Evolutionary conservation across 805 yeast species (phyloP).

Genomic region (Metschnikowia santaceciliae): DNA sequence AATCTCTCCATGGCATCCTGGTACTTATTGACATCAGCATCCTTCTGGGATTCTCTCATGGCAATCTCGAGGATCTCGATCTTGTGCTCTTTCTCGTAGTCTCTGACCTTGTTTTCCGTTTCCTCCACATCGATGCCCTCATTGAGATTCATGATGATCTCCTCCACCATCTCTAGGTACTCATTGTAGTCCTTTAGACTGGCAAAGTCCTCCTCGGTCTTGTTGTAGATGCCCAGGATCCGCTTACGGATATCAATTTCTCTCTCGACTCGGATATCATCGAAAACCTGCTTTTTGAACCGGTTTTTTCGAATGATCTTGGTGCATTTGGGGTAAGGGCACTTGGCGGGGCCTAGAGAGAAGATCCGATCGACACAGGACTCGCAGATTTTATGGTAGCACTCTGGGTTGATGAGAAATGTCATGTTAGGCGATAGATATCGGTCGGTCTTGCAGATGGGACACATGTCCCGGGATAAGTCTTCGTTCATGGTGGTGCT

Average conservation of each 20-base stretch:
- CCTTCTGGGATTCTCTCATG: slow-evolving; percentile 55
- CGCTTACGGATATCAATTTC: slow-evolving; percentile 89
- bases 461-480: slow-evolving; percentile 78
- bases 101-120: slow-evolving; percentile 61
- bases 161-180: slow-evolving; percentile 82
- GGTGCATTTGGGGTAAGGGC: slow-evolving; percentile 91
- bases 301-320: slow-evolving; percentile 81
- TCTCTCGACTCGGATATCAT: slow-evolving; percentile 82
- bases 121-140: slow-evolving; percentile 65
- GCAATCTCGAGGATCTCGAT: slow-evolving; percentile 74
- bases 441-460: slow-evolving; percentile 93
- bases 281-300: slow-evolving; percentile 90
- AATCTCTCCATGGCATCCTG: slow-evolving; percentile 52
- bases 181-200: slow-evolving; percentile 59
- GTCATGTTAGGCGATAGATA: slow-evolving; percentile 91
- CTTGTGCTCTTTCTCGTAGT: slow-evolving; percentile 71
- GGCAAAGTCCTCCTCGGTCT: slow-evolving; percentile 69
- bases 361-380: slow-evolving; percentile 95
- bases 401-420: slow-evolving; percentile 92
- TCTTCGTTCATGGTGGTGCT: slow-evolving; percentile 35
- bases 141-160: slow-evolving; percentile 69
- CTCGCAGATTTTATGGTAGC: slow-evolving; percentile 96
- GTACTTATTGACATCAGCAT: slow-evolving; percentile 63
- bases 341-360: slow-evolving; percentile 91
- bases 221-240: slow-evolving; percentile 74